phyloP scores from a whole-genome alignment of 495 filamentous ascomycete species.

The Trichocladium uniseriatum region DNA sequence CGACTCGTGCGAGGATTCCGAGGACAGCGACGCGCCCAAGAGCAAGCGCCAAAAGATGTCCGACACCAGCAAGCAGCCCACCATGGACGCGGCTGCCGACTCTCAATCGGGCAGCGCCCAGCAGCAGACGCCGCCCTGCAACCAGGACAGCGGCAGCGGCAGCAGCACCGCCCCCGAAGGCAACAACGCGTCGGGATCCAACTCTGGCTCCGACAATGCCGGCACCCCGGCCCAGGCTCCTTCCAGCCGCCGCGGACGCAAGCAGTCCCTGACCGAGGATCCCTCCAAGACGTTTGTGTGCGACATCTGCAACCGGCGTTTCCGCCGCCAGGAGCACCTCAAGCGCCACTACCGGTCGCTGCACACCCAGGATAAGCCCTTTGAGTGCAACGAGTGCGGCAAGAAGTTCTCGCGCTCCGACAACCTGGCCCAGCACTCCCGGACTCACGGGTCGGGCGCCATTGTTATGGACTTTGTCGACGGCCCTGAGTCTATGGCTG shows the following conservation, averaged over 20 bases:
- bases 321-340: slow-evolving; percentile 96
- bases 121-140: slow-evolving; percentile 24
- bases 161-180: slow-evolving; percentile 16
- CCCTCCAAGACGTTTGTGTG: slow-evolving; percentile 98
- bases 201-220: slow-evolving; percentile 20
- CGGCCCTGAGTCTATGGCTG: slow-evolving; percentile 46
- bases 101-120: slow-evolving; percentile 32
- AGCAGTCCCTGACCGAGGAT: slow-evolving; percentile 97
- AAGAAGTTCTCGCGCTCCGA: slow-evolving; percentile 99
- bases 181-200: slow-evolving; percentile 21
- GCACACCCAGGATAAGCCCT: slow-evolving; percentile 97
- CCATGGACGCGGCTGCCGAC: slow-evolving; percentile 39
- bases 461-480: slow-evolving; percentile 85
- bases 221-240: slow-evolving; percentile 46
- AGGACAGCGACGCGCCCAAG: slow-evolving; percentile 39
- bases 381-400: slow-evolving; percentile 92
- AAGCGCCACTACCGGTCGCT: slow-evolving; percentile 98
- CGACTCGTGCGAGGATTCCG: slow-evolving; percentile 25
- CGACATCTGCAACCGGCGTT: slow-evolving; percentile 88
- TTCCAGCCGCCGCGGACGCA: slow-evolving; percentile 87
- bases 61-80: slow-evolving; percentile 34
- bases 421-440: slow-evolving; percentile 91
- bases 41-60: slow-evolving; percentile 60
- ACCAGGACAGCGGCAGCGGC: slow-evolving; percentile 11
- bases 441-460: slow-evolving; percentile 84